These are phyloP conservation scores for Aspergillus texensis DNA, from an alignment of 2,329 filamentous ascomycete species.

Conservation along the genomic window DNA sequence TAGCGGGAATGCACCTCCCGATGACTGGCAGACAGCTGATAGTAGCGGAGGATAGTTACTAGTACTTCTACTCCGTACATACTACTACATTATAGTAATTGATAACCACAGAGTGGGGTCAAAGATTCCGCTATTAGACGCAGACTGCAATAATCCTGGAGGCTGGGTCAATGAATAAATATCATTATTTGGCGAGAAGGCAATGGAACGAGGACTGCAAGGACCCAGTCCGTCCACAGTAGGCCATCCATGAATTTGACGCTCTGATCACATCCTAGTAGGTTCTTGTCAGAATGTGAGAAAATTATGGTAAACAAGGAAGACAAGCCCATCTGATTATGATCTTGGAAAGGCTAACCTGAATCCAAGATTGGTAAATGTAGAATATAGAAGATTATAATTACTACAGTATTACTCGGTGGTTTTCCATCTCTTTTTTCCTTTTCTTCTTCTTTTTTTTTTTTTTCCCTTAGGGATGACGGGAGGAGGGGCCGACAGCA, in stretches of 20 bases:
- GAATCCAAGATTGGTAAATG: no score
- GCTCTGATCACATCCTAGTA: not conserved
- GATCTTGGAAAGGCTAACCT: no score
- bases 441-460: not conserved
- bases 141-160: slow-evolving; percentile 26
- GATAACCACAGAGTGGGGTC: slow-evolving; percentile 29
- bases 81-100: not conserved
- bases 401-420: no score
- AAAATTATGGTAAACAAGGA: not conserved
- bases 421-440: not conserved
- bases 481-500: not conserved
- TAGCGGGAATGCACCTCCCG: slow-evolving; percentile 22
- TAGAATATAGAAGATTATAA: no score
- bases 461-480: not conserved
- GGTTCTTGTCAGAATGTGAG: not conserved
- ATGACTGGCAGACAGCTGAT: slow-evolving; percentile 27
- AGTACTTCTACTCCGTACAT: not conserved
- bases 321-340: not conserved
- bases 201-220: slow-evolving; percentile 17
- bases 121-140: slow-evolving; percentile 23
- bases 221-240: not conserved
- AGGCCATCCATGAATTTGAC: not conserved
- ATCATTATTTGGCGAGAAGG: slow-evolving; percentile 16
- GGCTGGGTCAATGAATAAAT: slow-evolving; percentile 21
- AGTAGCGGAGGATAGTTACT: slow-evolving; percentile 16